Conservation (phyloP, 75 land plant genomes). For the Pinus albicaulis region DNA sequence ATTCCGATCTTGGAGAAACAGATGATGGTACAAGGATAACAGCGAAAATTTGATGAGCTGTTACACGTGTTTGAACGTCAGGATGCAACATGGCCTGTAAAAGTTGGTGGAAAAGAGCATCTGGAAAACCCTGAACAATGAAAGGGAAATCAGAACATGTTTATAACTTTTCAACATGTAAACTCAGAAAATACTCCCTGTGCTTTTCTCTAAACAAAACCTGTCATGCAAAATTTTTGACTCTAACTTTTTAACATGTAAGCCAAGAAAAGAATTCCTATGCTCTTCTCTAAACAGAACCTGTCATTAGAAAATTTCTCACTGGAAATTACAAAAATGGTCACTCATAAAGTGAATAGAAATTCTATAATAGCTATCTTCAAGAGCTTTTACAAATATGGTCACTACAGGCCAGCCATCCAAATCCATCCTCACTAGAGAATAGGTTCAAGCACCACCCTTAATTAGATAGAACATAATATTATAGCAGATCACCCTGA, state of each 20-base stretch:
- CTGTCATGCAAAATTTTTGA: neutral
- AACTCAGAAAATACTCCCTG: neutral
- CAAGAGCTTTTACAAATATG: neutral
- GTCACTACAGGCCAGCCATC: neutral
- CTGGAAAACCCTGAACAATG: conserved; percentile 74
- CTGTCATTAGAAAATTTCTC: neutral
- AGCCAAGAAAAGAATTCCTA: neutral
- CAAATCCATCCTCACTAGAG: neutral
- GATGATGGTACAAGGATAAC: conserved; percentile 59
- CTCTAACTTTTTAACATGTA: neutral
- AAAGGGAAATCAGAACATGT: neutral
- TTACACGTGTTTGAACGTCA: conserved; percentile 78
- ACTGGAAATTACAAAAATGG: neutral
- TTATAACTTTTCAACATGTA: neutral
- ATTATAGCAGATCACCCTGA: neutral
- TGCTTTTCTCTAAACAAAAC: neutral
- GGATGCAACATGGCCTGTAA: conserved; percentile 87
- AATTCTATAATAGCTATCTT: neutral
- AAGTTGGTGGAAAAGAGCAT: conserved; percentile 79
- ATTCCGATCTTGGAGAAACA: conserved; percentile 18
- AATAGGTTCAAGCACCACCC: neutral
- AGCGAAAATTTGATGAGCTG: conserved; percentile 75
- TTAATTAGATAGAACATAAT: neutral
- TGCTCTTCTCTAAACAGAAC: neutral
- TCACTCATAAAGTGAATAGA: neutral